Base-by-base conservation (phyloP, 495 filamentous ascomycete genomes). In the Lophium mytilinum region DNA sequence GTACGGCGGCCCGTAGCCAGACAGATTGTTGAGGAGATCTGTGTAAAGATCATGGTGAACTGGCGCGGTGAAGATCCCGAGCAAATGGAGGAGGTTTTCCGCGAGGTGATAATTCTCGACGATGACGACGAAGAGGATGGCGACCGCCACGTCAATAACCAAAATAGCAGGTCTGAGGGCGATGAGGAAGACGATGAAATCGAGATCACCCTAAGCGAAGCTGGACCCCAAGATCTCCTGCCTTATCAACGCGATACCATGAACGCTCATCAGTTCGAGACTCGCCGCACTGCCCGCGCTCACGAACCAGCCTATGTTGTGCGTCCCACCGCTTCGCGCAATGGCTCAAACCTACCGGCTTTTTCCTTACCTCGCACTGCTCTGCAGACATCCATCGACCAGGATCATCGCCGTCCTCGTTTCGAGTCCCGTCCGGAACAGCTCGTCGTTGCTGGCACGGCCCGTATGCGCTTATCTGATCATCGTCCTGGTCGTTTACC, bases 31-130 rank as follows among this genome's bases (percentile, higher is more conserved):
- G 86, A 92, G 64, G 77, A 83, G 43, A 70, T 81, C 12, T 89
- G 83, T 49, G 73, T 92, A 33, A 80, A 84, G 52, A 79, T 84
- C 64, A 74, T 95, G 52, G 80, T 88, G 64, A 83, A 88, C 76
- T 95, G 91, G 91, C 84, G 89, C 67, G 89, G 88, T 47, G 88
- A 92, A 62, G 87, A 89, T 66, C 80, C 83, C 51, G 83, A 86
- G 60, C 24, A 30, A 30, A 76, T 90, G 9, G 86, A 90, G 61
- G 87, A 93, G 66, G 85, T 88, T 53, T 82, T 93, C 52, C 80
- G 84, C 36, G 88, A 92, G 68, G 81, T 90, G 34, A 85, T 93
- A 57, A 80, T 90, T 61, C 87, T 95, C 54, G 85, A 87, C 36
- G 86, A 90, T 67, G 85, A 88, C 46, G 87, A 92, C 60, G 83